Evolutionary conservation across 1,139 yeast genomes (phyloP).

Genomic region (Scheffersomyces segobiensis): DNA sequence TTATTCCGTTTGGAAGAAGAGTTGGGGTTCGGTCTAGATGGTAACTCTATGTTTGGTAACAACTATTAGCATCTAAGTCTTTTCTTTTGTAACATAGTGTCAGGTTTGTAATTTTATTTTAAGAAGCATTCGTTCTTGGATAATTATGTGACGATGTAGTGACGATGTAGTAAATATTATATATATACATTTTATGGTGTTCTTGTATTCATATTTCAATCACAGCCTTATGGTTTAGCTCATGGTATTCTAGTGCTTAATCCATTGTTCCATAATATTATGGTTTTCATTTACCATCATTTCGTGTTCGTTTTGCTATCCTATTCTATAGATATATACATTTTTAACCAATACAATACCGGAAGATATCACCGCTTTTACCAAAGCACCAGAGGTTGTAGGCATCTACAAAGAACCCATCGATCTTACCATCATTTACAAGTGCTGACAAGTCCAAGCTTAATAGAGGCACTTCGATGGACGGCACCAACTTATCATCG

Average conservation of each 20-base stretch:
- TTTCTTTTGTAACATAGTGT: background rate
- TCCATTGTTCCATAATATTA: background rate
- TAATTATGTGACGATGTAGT: background rate
- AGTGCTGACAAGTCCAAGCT: slow-evolving; percentile 34
- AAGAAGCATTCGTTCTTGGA: background rate
- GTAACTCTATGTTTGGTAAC: slow-evolving; percentile 27
- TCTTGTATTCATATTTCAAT: too few relatives aligned
- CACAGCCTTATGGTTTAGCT: too few relatives aligned
- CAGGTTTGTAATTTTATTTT: background rate
- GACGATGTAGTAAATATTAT: too few relatives aligned
- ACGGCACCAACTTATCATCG: slow-evolving; percentile 41
- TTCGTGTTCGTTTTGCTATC: background rate
- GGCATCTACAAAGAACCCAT: slow-evolving; percentile 41
- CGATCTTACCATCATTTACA: slow-evolving; percentile 38
- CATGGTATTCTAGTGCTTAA: background rate
- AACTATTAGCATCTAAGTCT: slow-evolving; percentile 3
- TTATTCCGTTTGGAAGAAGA: slow-evolving; percentile 47
- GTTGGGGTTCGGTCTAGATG: slow-evolving; percentile 49
- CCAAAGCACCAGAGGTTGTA: slow-evolving; percentile 52
- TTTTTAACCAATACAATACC: slow-evolving; percentile 4
- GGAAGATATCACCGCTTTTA: slow-evolving; percentile 53
- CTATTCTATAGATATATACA: background rate
- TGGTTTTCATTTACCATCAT: background rate
- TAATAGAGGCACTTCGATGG: slow-evolving; percentile 39
- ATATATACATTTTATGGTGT: too few relatives aligned